Base-by-base conservation (phyloP, 768 basidiomycete species). In the Pleurotus cornucopiae region DNA sequence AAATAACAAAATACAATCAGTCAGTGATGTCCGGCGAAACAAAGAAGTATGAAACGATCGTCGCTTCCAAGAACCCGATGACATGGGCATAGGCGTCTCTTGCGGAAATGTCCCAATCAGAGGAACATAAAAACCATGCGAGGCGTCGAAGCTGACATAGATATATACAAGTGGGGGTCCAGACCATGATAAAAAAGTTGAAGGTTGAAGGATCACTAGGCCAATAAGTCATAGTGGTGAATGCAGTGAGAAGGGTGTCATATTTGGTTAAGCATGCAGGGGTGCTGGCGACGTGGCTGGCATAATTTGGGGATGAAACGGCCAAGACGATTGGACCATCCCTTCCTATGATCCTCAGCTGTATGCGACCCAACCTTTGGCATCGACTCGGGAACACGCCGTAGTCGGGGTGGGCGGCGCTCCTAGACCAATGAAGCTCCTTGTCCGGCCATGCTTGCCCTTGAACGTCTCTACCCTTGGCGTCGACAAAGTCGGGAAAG, bases 341-440 rank as follows among this genome's bases (percentile, higher is more conserved):
- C 51, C 58, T 49, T 11, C 9, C 30, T 34, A 34, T 34, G 30
- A 60, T 16, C 45, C 49, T 62, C 63, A 71, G 62, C 79, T 75
- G 47, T 83, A 63, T 25, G 83, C 87, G 56, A 90, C 76, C 73
- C 84, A 90, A n/a, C 91, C 91, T 57, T 87, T 82, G 57, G 81
- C 91, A 66, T 93, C 91, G 52, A 93, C 90, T 61, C 85, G 86
- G 12, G 90, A 89, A 60, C 88, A 87, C 3, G 86, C 91, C 16
- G 86, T 89, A 6, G 91, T 93, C 9, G 91, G 88, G 23, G 86
- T 86, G 18, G 84, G 79, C 13, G 84, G 82, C 21, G 80, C 73
- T 44, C 82, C 81, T 6, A 91, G 62, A 18, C 86, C 85, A 66
- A 92, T 89, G 61, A 89, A 88, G 43, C 88, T 89, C 64, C 79